Percentiles rank a stretch among this genome's conserved stretches.
Evolutionary conservation across 495 filamentous ascomycete species (phyloP).

Genomic region (Daldinia grandis): DNA sequence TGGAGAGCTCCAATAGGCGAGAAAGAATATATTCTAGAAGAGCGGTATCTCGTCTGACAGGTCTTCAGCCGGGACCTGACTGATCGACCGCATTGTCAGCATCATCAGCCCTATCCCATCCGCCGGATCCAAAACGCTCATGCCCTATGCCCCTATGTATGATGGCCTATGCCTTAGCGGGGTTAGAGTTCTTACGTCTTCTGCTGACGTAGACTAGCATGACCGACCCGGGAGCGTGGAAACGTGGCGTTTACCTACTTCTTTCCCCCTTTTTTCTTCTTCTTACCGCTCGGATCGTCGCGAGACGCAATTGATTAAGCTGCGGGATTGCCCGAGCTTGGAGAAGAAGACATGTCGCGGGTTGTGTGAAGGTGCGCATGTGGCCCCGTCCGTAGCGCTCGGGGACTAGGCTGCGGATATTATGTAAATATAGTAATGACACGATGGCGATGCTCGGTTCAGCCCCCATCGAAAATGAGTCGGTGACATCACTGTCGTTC

Average conservation of each 20-base stretch:
- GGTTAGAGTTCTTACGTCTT: conserved; percentile 27
- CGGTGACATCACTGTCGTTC: conserved; percentile 9
- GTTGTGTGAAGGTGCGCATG: neutral
- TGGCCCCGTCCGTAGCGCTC: neutral
- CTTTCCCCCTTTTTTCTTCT: neutral
- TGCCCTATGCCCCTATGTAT: neutral
- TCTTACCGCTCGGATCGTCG: neutral
- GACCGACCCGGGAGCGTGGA: conserved; percentile 8
- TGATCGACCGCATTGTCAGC: conserved; percentile 8
- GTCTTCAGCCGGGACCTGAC: neutral
- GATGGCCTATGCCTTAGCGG: neutral
- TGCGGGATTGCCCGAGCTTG: neutral
- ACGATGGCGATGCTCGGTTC: neutral
- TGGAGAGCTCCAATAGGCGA: neutral
- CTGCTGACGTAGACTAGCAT: neutral
- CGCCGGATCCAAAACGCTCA: neutral
- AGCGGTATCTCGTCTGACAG: neutral
- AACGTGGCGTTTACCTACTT: conserved; percentile 23
- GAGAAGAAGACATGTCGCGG: neutral
- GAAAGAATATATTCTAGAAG: neutral
- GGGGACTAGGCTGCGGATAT: neutral
- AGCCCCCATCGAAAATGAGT: neutral
- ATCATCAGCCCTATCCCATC: conserved; percentile 27
- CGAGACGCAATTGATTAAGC: neutral
- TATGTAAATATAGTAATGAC: conserved; percentile 1